Base-by-base conservation (phyloP, 164 flowering plant species). In the Stephania cephalantha region DNA sequence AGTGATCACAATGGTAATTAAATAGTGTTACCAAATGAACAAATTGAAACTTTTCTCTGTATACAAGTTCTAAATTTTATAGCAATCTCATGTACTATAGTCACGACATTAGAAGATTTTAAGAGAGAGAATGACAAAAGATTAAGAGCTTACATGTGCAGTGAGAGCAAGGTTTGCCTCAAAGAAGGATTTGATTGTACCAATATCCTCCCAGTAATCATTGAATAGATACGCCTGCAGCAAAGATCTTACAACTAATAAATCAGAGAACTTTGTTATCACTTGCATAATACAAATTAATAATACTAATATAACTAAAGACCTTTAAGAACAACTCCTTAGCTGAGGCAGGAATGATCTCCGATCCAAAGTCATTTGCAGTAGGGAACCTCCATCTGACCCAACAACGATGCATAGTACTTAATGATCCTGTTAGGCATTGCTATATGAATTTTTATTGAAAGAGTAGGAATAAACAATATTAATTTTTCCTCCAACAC, bases 161-260 rank as follows among this genome's bases (percentile, higher is more conserved):
- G 99, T 95, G 25, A 93, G 95, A 75, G 98, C 98, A 18, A 95
- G 96, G 77, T 95, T 95, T 74, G 99, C 98, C 81, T 92, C 92
- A 75, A 93, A 95, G 80, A 95, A 95, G 78, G 99, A 93, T 85
- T 86, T 85, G 74, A 95, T 95, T 48, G 99, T 95, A n/a, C 99
- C 98, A 82, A 95, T 95, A 81, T 95, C 98, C 83, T 95, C 98
- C 99, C 99, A 95, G 72, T 95, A 95, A 76, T 92, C 97, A 79
- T 93, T 92, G 76, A 95, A 95, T 52, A 93, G 85, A 84, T 90
- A 93, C 68, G 97, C 99, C 97, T 95, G 90, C 81, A 80, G 70
- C 71, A 76, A 77, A 70, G 78, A 81, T 71, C 78, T 71, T 74
- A 64, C 29, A 71, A 29, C 52, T 74, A 52, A 52, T 70, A 48